These are phyloP conservation scores for Podospora bellae-mahoneyi DNA, from an alignment of 495 filamentous ascomycete genomes.

Conservation along the genomic window DNA sequence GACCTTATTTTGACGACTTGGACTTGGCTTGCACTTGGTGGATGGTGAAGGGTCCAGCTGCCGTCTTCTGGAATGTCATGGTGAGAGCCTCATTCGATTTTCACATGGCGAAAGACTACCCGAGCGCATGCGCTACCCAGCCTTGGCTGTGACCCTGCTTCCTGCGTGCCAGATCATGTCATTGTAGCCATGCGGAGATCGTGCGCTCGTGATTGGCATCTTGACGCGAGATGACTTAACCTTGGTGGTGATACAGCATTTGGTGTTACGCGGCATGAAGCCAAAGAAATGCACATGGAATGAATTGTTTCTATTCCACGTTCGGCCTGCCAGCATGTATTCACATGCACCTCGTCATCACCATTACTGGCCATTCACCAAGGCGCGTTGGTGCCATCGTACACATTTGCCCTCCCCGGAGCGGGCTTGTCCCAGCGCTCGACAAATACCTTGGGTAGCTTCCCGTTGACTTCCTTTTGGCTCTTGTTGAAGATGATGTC, in stretches of 20 bases:
- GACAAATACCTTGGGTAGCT: constrained; percentile 45
- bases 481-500: constrained; percentile 42
- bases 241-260: too few relatives aligned
- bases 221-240: too few relatives aligned
- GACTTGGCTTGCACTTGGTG: too few relatives aligned
- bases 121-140: too few relatives aligned
- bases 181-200: too few relatives aligned
- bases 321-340: background rate
- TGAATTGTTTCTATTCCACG: background rate
- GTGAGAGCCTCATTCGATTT: too few relatives aligned
- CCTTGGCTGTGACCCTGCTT: too few relatives aligned
- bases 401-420: constrained; percentile 8
- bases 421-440: constrained; percentile 40
- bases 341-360: background rate
- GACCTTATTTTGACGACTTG: background rate
- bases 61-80: background rate
- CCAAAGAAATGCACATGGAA: too few relatives aligned
- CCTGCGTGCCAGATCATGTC: too few relatives aligned
- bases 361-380: background rate
- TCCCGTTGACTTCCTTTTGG: constrained; percentile 40
- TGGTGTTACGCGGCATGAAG: too few relatives aligned
- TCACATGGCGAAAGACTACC: too few relatives aligned
- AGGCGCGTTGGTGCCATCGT: constrained; percentile 11
- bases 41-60: background rate
- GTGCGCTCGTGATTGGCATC: too few relatives aligned